Evolutionary conservation across 2,329 filamentous ascomycete genomes (phyloP), one percentile per base, ranked within the genome.

Genomic region (Penicillium aurantiogriseum): DNA sequence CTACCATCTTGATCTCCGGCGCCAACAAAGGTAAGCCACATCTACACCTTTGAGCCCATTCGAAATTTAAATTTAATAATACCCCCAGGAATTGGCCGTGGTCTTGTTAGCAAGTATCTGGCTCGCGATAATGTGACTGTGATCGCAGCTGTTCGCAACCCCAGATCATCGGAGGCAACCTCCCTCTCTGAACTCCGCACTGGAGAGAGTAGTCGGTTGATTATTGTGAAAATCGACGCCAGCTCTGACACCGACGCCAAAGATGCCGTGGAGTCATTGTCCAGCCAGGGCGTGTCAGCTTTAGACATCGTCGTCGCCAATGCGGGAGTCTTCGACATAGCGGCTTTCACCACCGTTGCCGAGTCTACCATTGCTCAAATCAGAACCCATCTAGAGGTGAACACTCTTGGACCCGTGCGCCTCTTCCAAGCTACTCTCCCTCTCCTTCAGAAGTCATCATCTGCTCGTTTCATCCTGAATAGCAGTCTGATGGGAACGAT

Each of bases 71-170:
- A 39, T 13, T 21, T 38, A 39, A 49, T 9, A 7, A 35, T n/a
- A 5, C 23, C 2, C 9, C 15, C 4, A 49, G 46, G 46, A 39
- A 49, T 49, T 39, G 46, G 46, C 35, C 46, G 17, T 38, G 46
- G 15, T 2, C n/a, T 51, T 10, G 27, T 36, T 23, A 21, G 25
- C 27, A 43, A 51, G 13, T 51, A 51, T 4, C 17, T 51, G 2
- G 25, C 38, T 25, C 39, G 39, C n/a, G 39, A 51, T n/a, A 44
- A 44, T 51, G 49, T 51, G 4, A 44, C 27, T 17, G 27, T 51
- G 21, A 43, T 51, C 21, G 49, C 49, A 27, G 39, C 49, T 9
- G 49, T 51, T 31, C 49, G 49, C 49, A 51, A 51, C 21, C 49
- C 49, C 19, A 27, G n/a, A 39, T 51, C 39, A 44, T 43, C 49